Base-by-base conservation (phyloP, 495 filamentous ascomycete genomes). In the Astrocystis sublimbata region DNA sequence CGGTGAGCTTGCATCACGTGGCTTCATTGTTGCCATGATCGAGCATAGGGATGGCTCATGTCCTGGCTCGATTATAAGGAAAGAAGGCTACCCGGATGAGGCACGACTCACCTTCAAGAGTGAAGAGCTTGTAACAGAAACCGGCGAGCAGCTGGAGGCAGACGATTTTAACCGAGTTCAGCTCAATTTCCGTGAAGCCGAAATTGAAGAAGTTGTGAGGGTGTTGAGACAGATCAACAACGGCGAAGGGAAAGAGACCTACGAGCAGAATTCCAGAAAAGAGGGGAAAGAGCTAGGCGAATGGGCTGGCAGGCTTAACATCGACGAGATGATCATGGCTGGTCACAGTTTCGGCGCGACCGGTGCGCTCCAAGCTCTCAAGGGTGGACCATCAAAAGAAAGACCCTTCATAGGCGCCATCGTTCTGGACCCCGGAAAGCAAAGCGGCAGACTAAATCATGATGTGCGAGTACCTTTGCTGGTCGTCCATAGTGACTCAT, bases 321-420 rank as follows among this genome's bases (percentile, higher is more conserved):
- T 73, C 5, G 61, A 76, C 33, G 68, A 75, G 12, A 71, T 84
- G 64, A 69, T 81, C 3, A 68, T 84, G 6, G 75, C 69, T 0
- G 83, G 83, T 3, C 83, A 85, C 58, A 81, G 78, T 31, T 84
- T 79, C 65, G 83, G 83, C 35, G 82, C 82, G 0, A 85, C 82
- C 0, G 71, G 75, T 17, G 81, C 83, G 0, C 63, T 84, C 43
- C 80, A 82, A 58, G 75, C 79, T 4, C 68, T 85, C 1, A 68
- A 71, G n/a, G 69, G 66, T 51, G 76, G 74, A 4, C 76, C 68
- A n/a, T 76, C 23, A 56, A 41, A 60, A 38, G 57, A 30, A 24
- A 61, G 74, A 4, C 78, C 79, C 0, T 79, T 81, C 60, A 68
- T 67, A 13, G 80, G 74, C 10, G 79, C 65, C 26, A 69, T 83